Conservation (phyloP, 148 eudicot genomes). For the Nepenthes mirabilis region DNA sequence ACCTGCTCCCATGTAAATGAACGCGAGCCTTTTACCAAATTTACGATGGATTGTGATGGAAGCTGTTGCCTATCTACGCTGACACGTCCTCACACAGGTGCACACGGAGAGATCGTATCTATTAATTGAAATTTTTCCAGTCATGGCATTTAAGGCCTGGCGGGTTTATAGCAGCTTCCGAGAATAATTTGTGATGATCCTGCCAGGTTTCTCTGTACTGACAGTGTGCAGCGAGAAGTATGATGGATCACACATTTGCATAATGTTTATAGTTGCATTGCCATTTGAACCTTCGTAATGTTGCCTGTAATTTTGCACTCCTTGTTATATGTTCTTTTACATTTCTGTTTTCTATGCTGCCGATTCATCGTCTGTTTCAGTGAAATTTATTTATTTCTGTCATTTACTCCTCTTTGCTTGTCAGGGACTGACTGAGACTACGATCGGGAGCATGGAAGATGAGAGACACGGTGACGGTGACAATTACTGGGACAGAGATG, state of each 20-base stretch:
- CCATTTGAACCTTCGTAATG: too few species aligned
- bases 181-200: slow-evolving; percentile 3
- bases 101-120: neutral
- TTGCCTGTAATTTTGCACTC: too few species aligned
- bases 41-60: slow-evolving; percentile 1
- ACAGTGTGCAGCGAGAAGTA: slow-evolving; percentile 14
- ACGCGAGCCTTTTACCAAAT: too few species aligned
- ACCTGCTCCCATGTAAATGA: too few species aligned
- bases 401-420: slow-evolving; percentile 3
- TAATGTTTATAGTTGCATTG: too few species aligned
- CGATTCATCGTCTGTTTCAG: neutral
- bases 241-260: slow-evolving; percentile 8
- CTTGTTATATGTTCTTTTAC: too few species aligned
- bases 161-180: slow-evolving; percentile 8
- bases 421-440: slow-evolving; percentile 36
- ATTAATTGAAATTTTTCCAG: neutral
- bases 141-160: slow-evolving; percentile 9
- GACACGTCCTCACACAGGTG: neutral
- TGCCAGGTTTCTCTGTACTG: slow-evolving; percentile 14
- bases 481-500: slow-evolving; percentile 21
- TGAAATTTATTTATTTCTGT: neutral
- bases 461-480: slow-evolving; percentile 21
- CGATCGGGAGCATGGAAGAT: slow-evolving; percentile 32
- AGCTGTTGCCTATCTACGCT: slow-evolving; percentile 4
- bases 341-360: too few species aligned